Evolutionary conservation across 805 yeast species (phyloP), one percentile per base, ranked within the genome.

Genomic region (Nadsonia fulvescens): DNA sequence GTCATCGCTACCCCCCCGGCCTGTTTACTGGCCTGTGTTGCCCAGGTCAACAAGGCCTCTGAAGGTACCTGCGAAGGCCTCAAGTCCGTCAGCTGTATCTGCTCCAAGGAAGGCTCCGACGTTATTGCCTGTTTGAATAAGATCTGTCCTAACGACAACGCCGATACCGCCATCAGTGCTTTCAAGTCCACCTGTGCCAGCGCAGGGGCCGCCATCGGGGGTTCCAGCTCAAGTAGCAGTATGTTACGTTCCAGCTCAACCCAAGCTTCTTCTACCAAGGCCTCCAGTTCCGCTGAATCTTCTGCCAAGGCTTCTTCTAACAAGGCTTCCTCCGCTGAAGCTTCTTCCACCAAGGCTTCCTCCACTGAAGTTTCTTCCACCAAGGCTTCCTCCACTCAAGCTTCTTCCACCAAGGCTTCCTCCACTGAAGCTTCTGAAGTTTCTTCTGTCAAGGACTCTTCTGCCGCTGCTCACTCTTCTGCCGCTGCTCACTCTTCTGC

Each of bases 11-110:
- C 86, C 30, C 89, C 93, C 27, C 93, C 94, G 33, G 93, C 94
- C 19, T 82, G 93, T 60, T 55, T 82, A 38, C 60, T 82, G 49
- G 91, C 93, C 20, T 81, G 93, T 65, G 86, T 77, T 32, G 63
- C 79, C 31, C 61, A 66, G 42, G 83, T 75, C 30, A 58, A 63
- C 35, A 63, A 63, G 47, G 34, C 39, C 5, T 60, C 70, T 10
- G 13, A 23, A 9, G n/a, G n/a, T n/a, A 33, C 54, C 24, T 76
- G 89, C 52, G 38, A 54, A 32, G 56, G 70, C 31, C 49, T 79
- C 48, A 65, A 64, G 48, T 68, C 75, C 43, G 56, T 78, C 37
- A 41, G 54, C 22, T 81, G 93, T 59, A 53, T 76, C 40, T 77
- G 92, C 53, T 49, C 61, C 22, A 56, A 57, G 29, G 67, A 75